Conservation (phyloP, 2,329 filamentous ascomycete genomes). For the Exserohilum rostratum region DNA sequence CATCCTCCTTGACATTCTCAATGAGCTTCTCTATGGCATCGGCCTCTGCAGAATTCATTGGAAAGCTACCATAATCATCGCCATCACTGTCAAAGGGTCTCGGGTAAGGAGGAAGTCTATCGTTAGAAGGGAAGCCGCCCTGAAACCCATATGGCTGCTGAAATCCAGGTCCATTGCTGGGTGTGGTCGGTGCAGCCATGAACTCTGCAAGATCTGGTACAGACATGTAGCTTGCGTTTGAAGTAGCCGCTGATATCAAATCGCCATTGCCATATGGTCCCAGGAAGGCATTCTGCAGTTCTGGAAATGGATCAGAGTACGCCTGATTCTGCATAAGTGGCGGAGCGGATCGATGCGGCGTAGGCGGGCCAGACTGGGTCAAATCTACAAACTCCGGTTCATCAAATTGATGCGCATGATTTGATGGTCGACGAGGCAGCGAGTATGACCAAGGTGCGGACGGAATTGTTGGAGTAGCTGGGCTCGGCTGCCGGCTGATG, state of each 20-base stretch:
- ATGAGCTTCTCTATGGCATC: constrained; percentile 41
- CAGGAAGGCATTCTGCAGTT: constrained; percentile 7
- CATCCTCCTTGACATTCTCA: constrained; percentile 39
- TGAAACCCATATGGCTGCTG: constrained; percentile 1
- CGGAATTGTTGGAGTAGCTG: constrained; percentile 29
- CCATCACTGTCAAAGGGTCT: constrained; percentile 15
- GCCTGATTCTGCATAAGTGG: background rate
- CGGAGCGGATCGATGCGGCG: constrained; percentile 3
- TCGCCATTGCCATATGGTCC: constrained; percentile 2
- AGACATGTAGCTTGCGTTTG: constrained; percentile 34
- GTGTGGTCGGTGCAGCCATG: constrained; percentile 24
- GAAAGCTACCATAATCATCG: constrained; percentile 22
- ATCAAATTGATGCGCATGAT: background rate
- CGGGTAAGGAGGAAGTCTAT: background rate
- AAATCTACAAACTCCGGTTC: constrained; percentile 20
- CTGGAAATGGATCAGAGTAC: constrained; percentile 12
- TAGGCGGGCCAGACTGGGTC: constrained; percentile 31
- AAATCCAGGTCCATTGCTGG: constrained; percentile 21
- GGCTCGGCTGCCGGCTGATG: constrained; percentile 30
- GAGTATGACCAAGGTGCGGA: constrained; percentile 9
- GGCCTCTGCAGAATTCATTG: constrained; percentile 20
- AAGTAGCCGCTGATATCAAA: constrained; percentile 20
- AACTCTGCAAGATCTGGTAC: constrained; percentile 38
- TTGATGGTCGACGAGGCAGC: constrained; percentile 8
- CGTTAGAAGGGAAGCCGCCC: background rate